These are phyloP conservation scores for Cyclanthera cordifolia DNA, from an alignment of 306 rosid species.

Conservation along the genomic window DNA sequence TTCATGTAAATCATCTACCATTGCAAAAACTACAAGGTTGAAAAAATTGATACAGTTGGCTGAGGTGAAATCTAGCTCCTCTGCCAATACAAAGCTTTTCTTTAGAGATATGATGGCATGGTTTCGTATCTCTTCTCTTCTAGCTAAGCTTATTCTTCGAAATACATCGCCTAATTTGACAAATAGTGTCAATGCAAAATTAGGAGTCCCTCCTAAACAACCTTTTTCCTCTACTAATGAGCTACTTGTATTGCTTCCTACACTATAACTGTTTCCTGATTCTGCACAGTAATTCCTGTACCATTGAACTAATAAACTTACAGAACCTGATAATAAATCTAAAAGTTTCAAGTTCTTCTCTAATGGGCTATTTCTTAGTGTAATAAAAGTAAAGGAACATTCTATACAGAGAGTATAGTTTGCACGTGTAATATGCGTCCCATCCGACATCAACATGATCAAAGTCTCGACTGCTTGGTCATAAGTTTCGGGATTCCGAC, in stretches of 20 bases:
- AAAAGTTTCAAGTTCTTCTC: slow-evolving; percentile 67
- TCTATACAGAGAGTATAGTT: slow-evolving; percentile 62
- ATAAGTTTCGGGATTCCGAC: slow-evolving; percentile 59
- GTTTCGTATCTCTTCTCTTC: slow-evolving; percentile 82
- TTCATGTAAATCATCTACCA: slow-evolving; percentile 86
- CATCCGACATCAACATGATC: slow-evolving; percentile 48
- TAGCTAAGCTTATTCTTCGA: slow-evolving; percentile 55
- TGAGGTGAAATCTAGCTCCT: slow-evolving; percentile 46
- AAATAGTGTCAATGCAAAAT: slow-evolving; percentile 45
- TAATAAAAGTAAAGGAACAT: slow-evolving; percentile 59
- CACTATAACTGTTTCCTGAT: slow-evolving; percentile 32
- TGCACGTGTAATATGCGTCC: slow-evolving; percentile 25
- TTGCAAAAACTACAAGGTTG: slow-evolving; percentile 63
- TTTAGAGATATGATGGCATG: slow-evolving; percentile 59
- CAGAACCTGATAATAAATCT: slow-evolving; percentile 52
- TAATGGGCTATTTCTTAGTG: slow-evolving; percentile 65
- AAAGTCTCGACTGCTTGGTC: slow-evolving; percentile 60
- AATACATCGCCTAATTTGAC: slow-evolving; percentile 75
- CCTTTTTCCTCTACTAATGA: slow-evolving; percentile 56
- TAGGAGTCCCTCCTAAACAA: slow-evolving; percentile 16
- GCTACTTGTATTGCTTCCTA: slow-evolving; percentile 38
- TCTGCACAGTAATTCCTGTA: slow-evolving; percentile 41
- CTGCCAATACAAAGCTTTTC: slow-evolving; percentile 30
- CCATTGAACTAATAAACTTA: slow-evolving; percentile 55
- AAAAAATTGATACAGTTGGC: slow-evolving; percentile 49